Evolutionary conservation across 441 rosid species (phyloP), one percentile per base, ranked within the genome.

Genomic region (Monsonia emarginata): DNA sequence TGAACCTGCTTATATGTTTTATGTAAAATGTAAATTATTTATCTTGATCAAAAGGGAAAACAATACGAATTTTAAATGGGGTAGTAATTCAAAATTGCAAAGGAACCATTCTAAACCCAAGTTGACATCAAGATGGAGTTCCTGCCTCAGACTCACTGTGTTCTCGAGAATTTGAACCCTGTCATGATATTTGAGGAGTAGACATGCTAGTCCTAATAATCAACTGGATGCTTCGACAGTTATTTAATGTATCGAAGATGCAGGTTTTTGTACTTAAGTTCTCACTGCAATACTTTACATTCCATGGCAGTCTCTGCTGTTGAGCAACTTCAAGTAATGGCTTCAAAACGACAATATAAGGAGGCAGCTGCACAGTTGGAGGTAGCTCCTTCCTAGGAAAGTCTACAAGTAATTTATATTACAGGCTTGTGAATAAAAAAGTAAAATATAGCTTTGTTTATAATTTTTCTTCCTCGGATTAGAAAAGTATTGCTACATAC

Each of bases 351-450:
- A 48, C 97, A 91, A 67, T 91, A 95, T 77, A 95, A 87, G 74
- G 99, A 95, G 82, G 97, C 96, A 70, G 96, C 98, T 83, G 99
- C 93, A 66, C 99, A 95, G 82, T 80, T 95, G 64, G 99, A 95
- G 99, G 99, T 95, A 83, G 42, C 46, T 18, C 18, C 27, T 54
- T n/a, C 60, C 60, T 24, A 54, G 10, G 30, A 54, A 24, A 22
- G 28, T 54, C 40, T 32, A 32, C 10, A 34, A 6, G 13, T 34
- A 34, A 4, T 8, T 34, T 34, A 34, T 34, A 34, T 0, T 34
- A n/a, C n/a, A n/a, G n/a, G n/a, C n/a, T n/a, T n/a, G n/a, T n/a
- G n/a, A n/a, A n/a, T n/a, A n/a, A n/a, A n/a, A n/a, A n/a, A n/a
- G n/a, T 54, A 26, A 24, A 13, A 0, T 13, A 10, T 25, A 14